These are phyloP conservation scores for Diutina sp. DNA, from an alignment of 1,139 yeast genomes.

Conservation along the genomic window DNA sequence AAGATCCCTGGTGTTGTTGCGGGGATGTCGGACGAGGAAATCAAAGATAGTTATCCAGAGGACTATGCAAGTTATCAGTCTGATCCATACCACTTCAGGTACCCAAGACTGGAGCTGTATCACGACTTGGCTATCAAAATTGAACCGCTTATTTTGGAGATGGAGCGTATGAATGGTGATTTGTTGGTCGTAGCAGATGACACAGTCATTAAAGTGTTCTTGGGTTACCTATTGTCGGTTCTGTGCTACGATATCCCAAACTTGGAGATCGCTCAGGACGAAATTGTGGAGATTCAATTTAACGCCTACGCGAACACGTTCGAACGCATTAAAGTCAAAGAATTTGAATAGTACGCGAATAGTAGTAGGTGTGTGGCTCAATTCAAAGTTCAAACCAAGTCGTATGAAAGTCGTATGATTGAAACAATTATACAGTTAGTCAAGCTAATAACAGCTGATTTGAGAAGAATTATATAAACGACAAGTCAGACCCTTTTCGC, in stretches of 20 bases:
- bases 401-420: too few relatives aligned
- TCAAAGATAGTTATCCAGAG: conserved; percentile 45
- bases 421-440: too few relatives aligned
- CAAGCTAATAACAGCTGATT: too few relatives aligned
- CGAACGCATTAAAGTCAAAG: conserved; percentile 24
- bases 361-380: not conserved
- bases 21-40: conserved; percentile 47
- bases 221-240: conserved; percentile 90
- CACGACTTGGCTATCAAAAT: conserved; percentile 91
- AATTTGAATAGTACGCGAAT: not conserved
- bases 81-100: conserved; percentile 90
- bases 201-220: conserved; percentile 73
- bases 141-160: conserved; percentile 84
- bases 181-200: conserved; percentile 88
- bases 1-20: conserved; percentile 87
- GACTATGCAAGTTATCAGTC: conserved; percentile 53
- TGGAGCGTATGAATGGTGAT: conserved; percentile 86
- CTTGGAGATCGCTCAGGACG: conserved; percentile 65
- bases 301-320: conserved; percentile 79
- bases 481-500: not conserved
- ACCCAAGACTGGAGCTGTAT: conserved; percentile 85
- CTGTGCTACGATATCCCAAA: conserved; percentile 78
- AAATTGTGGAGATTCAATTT: conserved; percentile 76
- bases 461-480: not conserved
- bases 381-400: too few relatives aligned